Evolutionary conservation across 2,329 filamentous ascomycete species (phyloP).

Genomic region (Daldinia sp.): DNA sequence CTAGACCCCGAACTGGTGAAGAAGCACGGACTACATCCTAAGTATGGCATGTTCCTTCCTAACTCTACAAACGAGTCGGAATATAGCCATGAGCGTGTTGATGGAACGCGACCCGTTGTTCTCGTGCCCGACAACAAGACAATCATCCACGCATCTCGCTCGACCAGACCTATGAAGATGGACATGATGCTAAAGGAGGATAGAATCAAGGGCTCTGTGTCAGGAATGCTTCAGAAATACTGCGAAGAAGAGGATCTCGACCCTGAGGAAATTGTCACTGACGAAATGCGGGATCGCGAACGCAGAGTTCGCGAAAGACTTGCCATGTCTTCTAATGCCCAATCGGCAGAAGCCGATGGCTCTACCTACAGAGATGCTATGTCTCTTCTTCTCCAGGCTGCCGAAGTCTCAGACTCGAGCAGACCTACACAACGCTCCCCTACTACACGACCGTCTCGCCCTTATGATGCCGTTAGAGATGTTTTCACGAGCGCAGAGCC

Average conservation of each 20-base stretch:
- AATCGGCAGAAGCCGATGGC: constrained; percentile 21
- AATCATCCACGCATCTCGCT: constrained; percentile 63
- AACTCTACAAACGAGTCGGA: constrained; percentile 61
- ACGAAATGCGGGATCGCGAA: constrained; percentile 50
- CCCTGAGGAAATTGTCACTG: constrained; percentile 48
- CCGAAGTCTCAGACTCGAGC: constrained; percentile 41
- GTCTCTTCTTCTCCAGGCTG: constrained; percentile 44
- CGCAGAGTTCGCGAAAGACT: constrained; percentile 43
- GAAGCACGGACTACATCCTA: constrained; percentile 65
- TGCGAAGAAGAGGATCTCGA: constrained; percentile 45
- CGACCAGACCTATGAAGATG: constrained; percentile 51
- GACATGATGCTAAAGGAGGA: constrained; percentile 47
- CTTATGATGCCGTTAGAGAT: constrained; percentile 61
- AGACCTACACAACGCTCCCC: constrained; percentile 28
- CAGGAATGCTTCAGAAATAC: constrained; percentile 38
- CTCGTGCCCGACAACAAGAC: constrained; percentile 60
- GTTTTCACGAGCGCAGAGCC: constrained; percentile 55
- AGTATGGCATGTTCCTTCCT: constrained; percentile 65
- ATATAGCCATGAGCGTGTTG: constrained; percentile 56
- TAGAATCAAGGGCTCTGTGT: constrained; percentile 41
- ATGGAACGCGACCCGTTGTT: constrained; percentile 62
- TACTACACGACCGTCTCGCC: constrained; percentile 51
- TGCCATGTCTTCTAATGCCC: constrained; percentile 24
- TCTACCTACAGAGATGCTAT: constrained; percentile 23
- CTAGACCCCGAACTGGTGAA: constrained; percentile 64